Conservation (phyloP, 108 stramenopile species). For the Skeletonema marinoi region DNA sequence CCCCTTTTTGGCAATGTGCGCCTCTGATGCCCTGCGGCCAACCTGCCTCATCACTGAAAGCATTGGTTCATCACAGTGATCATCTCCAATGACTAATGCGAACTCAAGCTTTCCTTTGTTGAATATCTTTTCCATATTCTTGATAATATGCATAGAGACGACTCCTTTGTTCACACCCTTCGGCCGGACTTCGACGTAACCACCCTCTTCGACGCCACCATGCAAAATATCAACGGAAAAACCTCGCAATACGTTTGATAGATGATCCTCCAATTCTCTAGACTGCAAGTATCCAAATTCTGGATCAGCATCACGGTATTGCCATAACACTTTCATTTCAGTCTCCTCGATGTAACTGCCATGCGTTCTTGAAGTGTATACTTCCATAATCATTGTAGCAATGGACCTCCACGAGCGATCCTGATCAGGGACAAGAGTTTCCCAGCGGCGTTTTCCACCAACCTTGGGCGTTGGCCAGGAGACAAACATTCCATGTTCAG, state of each 20-base stretch:
- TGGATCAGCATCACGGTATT: conserved; percentile 96
- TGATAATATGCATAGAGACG: conserved; percentile 81
- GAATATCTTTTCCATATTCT: conserved; percentile 57
- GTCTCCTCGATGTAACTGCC: conserved; percentile 91
- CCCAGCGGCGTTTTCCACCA: conserved; percentile 71
- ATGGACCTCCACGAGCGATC: conserved; percentile 86
- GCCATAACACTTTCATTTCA: conserved; percentile 95
- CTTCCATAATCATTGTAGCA: conserved; percentile 91
- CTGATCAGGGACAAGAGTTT: conserved; percentile 88
- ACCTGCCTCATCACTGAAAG: conserved; percentile 89
- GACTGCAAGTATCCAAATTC: conserved; percentile 98
- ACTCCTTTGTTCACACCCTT: conserved; percentile 89
- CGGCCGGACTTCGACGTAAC: conserved; percentile 89
- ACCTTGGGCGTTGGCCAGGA: conserved; percentile 80
- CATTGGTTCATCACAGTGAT: conserved; percentile 96
- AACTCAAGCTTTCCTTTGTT: conserved; percentile 75
- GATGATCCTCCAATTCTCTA: conserved; percentile 94
- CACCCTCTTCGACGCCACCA: conserved; percentile 85
- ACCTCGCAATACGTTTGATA: conserved; percentile 85
- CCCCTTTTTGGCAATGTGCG: conserved; percentile 51
- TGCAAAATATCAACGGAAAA: conserved; percentile 95
- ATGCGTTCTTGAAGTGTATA: conserved; percentile 92
- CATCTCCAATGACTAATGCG: conserved; percentile 89
- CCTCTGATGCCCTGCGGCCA: conserved; percentile 60
- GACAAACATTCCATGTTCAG: conserved; percentile 93